Conservation (phyloP, 2,329 filamentous ascomycete genomes). For the Clarireedia paspali region DNA sequence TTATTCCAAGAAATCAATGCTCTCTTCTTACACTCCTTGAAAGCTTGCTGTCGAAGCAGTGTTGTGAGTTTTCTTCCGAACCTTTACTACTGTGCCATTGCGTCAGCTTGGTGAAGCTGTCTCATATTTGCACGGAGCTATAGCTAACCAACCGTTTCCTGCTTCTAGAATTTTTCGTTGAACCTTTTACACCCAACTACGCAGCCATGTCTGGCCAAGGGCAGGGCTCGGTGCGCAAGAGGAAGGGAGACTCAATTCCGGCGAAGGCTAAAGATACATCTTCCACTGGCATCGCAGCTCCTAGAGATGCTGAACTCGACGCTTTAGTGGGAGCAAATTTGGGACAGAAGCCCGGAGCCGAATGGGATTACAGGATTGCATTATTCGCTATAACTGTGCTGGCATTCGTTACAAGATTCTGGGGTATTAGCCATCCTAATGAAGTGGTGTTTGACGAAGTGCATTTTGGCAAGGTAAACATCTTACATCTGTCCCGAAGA, state of each 20-base stretch:
- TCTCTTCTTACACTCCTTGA: slow-evolving; percentile 5
- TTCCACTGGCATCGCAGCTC: slow-evolving; percentile 21
- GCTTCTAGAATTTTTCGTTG: slow-evolving; percentile 11
- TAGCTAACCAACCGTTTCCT: slow-evolving; percentile 15
- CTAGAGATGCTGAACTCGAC: slow-evolving; percentile 40
- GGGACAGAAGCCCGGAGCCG: slow-evolving; percentile 41
- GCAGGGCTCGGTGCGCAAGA: slow-evolving; percentile 26
- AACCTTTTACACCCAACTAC: slow-evolving; percentile 7
- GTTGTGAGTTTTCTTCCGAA: slow-evolving; percentile 2
- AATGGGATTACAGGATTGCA: slow-evolving; percentile 79
- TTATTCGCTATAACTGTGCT: slow-evolving; percentile 70
- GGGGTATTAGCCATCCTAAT: slow-evolving; percentile 88
- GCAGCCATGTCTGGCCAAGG: slow-evolving; percentile 26
- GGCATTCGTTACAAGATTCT: slow-evolving; percentile 90
- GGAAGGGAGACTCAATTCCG: slow-evolving; percentile 38
- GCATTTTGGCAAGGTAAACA: slow-evolving; percentile 89
- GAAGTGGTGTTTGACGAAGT: slow-evolving; percentile 99
- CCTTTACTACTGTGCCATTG: neutral
- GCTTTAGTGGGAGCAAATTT: slow-evolving; percentile 37
- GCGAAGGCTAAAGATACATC: slow-evolving; percentile 42
- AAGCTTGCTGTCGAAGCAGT: slow-evolving; percentile 8
- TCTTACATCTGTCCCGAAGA: neutral
- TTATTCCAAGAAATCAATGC: slow-evolving; percentile 5
- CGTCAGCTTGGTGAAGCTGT: neutral
- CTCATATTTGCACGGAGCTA: slow-evolving; percentile 7